Evolutionary conservation across 2,329 filamentous ascomycete genomes (phyloP).

Genomic region (Plenodomus tracheiphilus): DNA sequence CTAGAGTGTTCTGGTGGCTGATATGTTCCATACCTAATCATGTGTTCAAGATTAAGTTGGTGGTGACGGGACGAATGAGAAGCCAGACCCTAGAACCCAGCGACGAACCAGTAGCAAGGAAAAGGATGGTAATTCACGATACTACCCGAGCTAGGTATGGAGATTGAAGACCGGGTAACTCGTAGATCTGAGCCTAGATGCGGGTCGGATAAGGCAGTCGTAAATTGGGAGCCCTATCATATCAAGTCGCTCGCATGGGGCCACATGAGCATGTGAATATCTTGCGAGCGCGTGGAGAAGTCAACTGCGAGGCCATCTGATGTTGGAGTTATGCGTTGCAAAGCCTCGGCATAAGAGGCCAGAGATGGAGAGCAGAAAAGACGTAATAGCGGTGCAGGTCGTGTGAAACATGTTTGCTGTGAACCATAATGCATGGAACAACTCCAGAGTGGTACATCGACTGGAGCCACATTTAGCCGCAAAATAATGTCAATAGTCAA

Average conservation of each 20-base stretch:
- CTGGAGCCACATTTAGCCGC: constrained; percentile 23
- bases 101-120: constrained; percentile 11
- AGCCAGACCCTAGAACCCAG: constrained; percentile 5
- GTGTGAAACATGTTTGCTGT: neutral
- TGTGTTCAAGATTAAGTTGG: neutral
- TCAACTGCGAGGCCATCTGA: constrained; percentile 29
- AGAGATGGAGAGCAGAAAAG: neutral
- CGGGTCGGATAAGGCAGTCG: constrained; percentile 9
- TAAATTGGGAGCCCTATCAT: constrained; percentile 10
- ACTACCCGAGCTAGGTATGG: constrained; percentile 31
- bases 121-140: constrained; percentile 21
- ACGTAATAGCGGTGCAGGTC: neutral
- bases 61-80: constrained; percentile 2
- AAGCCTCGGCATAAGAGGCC: neutral
- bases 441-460: neutral
- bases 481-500: constrained; percentile 5
- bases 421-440: neutral
- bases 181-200: constrained; percentile 1
- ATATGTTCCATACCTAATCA: neutral
- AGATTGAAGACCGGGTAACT: constrained; percentile 14
- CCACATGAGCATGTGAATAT: constrained; percentile 24
- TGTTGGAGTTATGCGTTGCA: constrained; percentile 6
- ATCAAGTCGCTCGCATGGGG: constrained; percentile 5
- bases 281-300: constrained; percentile 20
- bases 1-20: neutral